Conservation (phyloP, 768 basidiomycete species). For the Amyloporia xantha region DNA sequence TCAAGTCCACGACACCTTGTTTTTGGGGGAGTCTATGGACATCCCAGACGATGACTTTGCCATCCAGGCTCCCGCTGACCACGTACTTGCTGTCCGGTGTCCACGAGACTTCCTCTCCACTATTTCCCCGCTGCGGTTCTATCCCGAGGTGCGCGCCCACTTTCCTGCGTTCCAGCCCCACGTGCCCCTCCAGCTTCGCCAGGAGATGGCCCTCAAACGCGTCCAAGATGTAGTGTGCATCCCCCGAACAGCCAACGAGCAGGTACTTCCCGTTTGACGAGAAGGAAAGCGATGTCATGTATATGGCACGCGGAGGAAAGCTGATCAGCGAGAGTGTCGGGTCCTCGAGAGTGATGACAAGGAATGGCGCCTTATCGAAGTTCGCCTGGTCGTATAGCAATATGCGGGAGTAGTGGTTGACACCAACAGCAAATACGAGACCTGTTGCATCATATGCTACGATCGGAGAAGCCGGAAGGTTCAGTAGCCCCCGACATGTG, state of each 20-base stretch:
- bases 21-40: constrained; percentile 52
- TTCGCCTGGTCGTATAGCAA: constrained; percentile 81
- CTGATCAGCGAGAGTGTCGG: constrained; percentile 65
- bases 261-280: constrained; percentile 87
- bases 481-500: constrained; percentile 70
- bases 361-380: constrained; percentile 90
- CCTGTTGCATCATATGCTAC: constrained; percentile 82
- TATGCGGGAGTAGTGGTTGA: constrained; percentile 77
- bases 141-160: constrained; percentile 43
- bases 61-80: constrained; percentile 79
- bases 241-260: constrained; percentile 87
- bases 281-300: constrained; percentile 88
- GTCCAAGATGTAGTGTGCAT: constrained; percentile 91
- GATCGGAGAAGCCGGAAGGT: constrained; percentile 67
- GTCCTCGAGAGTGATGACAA: constrained; percentile 77
- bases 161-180: constrained; percentile 70
- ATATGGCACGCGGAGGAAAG: constrained; percentile 82
- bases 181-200: constrained; percentile 79
- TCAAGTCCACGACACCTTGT: constrained; percentile 48
- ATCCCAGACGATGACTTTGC: constrained; percentile 86
- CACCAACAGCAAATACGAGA: constrained; percentile 79
- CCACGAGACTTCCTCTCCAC: constrained; percentile 93
- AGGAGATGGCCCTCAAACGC: constrained; percentile 81
- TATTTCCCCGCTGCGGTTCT: constrained; percentile 69
- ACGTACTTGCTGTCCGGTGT: constrained; percentile 92